Conservation (phyloP, 768 basidiomycete species). For the Rhizopogon roseolus region DNA sequence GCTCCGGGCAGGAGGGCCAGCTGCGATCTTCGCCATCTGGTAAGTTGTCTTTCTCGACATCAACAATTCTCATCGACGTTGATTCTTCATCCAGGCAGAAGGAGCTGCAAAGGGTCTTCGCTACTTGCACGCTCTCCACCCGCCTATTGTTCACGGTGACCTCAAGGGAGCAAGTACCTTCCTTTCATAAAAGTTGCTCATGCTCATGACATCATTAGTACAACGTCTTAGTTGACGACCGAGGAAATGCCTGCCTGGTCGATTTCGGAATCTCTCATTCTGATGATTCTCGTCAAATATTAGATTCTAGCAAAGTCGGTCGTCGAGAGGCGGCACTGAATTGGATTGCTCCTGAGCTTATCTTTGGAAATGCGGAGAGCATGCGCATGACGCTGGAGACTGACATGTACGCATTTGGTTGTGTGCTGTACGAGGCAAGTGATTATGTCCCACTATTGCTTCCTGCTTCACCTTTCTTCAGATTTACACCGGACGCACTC, state of each 20-base stretch:
- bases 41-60: neutral
- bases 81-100: neutral
- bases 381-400: slow-evolving; percentile 9
- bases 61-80: neutral
- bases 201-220: slow-evolving; percentile 9
- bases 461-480: neutral
- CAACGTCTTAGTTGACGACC: slow-evolving; percentile 17
- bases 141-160: slow-evolving; percentile 35
- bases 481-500: neutral
- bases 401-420: slow-evolving; percentile 24
- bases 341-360: slow-evolving; percentile 26
- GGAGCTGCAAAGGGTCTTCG: slow-evolving; percentile 16
- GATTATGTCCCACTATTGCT: neutral
- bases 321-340: slow-evolving; percentile 2
- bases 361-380: neutral
- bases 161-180: slow-evolving; percentile 28
- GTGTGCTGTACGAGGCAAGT: slow-evolving; percentile 26
- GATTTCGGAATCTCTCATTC: slow-evolving; percentile 25
- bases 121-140: slow-evolving; percentile 20
- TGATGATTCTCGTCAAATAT: slow-evolving; percentile 15
- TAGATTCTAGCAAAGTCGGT: slow-evolving; percentile 21
- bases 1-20: neutral
- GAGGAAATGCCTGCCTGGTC: slow-evolving; percentile 11
- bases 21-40: slow-evolving; percentile 5
- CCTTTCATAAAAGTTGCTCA: neutral